These are phyloP conservation scores for Pseudogymnoascus pannorum DNA, from an alignment of 2,329 filamentous ascomycete genomes.

Conservation along the genomic window DNA sequence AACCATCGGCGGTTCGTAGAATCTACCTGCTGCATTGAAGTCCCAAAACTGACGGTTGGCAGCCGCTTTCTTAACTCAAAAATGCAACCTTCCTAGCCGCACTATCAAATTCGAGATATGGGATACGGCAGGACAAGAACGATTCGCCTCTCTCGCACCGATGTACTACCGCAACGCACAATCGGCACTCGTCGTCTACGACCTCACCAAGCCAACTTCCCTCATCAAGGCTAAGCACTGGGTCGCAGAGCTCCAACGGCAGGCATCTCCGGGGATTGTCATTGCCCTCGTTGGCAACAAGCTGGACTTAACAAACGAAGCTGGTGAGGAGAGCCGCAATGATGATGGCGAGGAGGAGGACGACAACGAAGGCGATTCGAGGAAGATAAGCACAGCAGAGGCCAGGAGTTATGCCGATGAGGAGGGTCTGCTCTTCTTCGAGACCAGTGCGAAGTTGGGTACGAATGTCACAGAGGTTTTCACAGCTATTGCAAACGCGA, in stretches of 20 bases:
- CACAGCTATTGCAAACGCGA: conserved; percentile 95
- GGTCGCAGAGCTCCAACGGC: conserved; percentile 94
- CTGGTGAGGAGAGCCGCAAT: conserved; percentile 39
- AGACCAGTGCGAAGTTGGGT: conserved; percentile 95
- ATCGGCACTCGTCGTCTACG: conserved; percentile 95
- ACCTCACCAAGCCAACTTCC: conserved; percentile 92
- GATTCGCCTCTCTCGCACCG: conserved; percentile 89
- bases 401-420: conserved; percentile 91
- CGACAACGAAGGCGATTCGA: conserved; percentile 58
- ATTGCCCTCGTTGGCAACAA: conserved; percentile 98
- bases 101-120: conserved; percentile 95
- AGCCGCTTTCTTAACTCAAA: conserved; percentile 98
- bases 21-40: not conserved
- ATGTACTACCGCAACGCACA: conserved; percentile 99
- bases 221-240: conserved; percentile 97
- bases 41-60: conserved; percentile 13
- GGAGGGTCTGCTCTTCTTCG: conserved; percentile 89
- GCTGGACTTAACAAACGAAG: conserved; percentile 72
- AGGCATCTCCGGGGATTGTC: conserved; percentile 92
- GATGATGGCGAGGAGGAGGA: conserved; percentile 42
- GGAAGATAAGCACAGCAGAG: conserved; percentile 86
- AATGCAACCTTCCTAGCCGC: conserved; percentile 89
- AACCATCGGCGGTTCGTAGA: conserved; percentile 79
- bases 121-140: conserved; percentile 97
- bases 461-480: conserved; percentile 94